A percentile compares a stretch with the other conserved stretches of the same genome.
Evolutionary conservation across 2,329 filamentous ascomycete species (phyloP).

Genomic region (Waltergamsia citrina): DNA sequence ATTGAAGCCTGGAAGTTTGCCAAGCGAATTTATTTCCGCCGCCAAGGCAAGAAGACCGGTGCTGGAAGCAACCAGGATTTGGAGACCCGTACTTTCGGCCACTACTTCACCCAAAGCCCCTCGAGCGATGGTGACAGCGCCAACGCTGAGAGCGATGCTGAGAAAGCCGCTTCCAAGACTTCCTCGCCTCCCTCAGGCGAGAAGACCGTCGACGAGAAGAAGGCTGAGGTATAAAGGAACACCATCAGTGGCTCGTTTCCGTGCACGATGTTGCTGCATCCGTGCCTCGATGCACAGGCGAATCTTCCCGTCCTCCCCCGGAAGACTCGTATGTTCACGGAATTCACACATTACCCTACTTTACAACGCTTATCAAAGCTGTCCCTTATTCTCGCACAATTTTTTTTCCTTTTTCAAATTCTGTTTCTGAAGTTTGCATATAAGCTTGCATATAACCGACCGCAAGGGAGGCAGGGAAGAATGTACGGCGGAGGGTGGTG

Average conservation of each 20-base stretch:
- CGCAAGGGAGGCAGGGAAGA: neutral
- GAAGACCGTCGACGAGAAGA: neutral
- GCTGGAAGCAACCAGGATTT: slow-evolving; percentile 4
- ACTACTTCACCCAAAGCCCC: slow-evolving; percentile 4
- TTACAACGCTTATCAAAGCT: too few species aligned
- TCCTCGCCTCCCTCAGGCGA: neutral
- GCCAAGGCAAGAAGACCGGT: slow-evolving; percentile 12
- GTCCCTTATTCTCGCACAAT: too few species aligned
- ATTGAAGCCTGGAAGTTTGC: slow-evolving; percentile 49
- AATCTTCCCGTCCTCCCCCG: too few species aligned
- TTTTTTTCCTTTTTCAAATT: neutral
- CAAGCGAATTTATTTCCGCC: slow-evolving; percentile 36
- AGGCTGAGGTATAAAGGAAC: neutral
- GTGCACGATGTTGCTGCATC: too few species aligned
- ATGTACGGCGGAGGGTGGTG: neutral
- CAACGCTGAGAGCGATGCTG: slow-evolving; percentile 4
- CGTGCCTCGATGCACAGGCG: too few species aligned
- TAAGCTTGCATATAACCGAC: neutral
- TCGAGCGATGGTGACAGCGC: slow-evolving; percentile 1
- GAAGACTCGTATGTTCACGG: too few species aligned
- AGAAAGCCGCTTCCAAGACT: slow-evolving; percentile 2
- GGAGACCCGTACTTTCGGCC: slow-evolving; percentile 7
- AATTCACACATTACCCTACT: too few species aligned
- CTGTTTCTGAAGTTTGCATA: neutral
- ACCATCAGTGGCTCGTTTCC: too few species aligned